These are phyloP conservation scores for Suhomyces sp. DNA, from an alignment of 805 yeast species.

Conservation along the genomic window DNA sequence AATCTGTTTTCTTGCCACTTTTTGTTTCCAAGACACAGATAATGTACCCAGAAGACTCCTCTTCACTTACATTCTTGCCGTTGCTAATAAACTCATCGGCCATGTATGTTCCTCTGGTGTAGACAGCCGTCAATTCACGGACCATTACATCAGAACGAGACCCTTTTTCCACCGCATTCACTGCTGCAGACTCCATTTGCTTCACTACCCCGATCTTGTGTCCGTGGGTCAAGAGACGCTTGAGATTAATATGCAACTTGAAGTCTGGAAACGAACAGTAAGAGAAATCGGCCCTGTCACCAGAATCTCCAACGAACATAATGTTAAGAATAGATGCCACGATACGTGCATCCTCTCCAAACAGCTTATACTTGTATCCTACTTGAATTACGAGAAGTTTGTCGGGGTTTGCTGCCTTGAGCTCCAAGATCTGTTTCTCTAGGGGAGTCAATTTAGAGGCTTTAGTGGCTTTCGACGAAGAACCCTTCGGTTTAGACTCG, in stretches of 20 bases:
- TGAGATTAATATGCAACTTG: constrained; percentile 71
- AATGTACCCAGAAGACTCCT: constrained; percentile 33
- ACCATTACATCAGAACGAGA: constrained; percentile 53
- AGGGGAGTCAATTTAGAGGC: constrained; percentile 54
- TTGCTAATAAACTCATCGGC: constrained; percentile 44
- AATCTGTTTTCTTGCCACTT: constrained; percentile 11
- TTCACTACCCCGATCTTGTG: constrained; percentile 83
- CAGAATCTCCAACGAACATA: constrained; percentile 59
- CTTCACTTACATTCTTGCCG: constrained; percentile 16
- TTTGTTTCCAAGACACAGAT: constrained; percentile 35
- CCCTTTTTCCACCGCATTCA: constrained; percentile 56
- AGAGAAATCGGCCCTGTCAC: constrained; percentile 60
- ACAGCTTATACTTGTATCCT: constrained; percentile 88
- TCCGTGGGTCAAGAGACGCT: constrained; percentile 68
- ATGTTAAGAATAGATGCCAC: constrained; percentile 68
- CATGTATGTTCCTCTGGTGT: constrained; percentile 81
- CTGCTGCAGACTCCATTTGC: constrained; percentile 78
- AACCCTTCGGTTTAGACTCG: neutral
- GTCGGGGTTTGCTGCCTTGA: constrained; percentile 60
- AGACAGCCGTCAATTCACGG: constrained; percentile 66
- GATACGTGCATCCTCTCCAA: constrained; percentile 75
- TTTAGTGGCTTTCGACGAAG: constrained; percentile 1
- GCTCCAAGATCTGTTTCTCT: constrained; percentile 69
- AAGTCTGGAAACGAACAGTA: constrained; percentile 83
- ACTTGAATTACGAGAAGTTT: constrained; percentile 79